These are phyloP conservation scores for Monosporozyma unispora DNA, from an alignment of 805 yeast species.

Conservation along the genomic window DNA sequence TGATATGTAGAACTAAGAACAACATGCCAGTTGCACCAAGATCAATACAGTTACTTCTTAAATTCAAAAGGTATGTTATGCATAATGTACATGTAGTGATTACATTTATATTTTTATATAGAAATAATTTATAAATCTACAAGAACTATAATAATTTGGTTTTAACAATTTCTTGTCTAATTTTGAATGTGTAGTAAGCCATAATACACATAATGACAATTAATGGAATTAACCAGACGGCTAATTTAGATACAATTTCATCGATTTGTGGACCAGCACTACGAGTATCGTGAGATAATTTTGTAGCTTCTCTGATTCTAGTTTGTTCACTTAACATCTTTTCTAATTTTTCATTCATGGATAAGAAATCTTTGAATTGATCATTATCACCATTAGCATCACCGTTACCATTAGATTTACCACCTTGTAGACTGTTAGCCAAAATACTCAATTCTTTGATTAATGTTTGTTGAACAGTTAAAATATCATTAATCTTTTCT, in stretches of 20 bases:
- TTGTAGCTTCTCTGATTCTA: slow-evolving; percentile 21
- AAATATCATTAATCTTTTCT: slow-evolving; percentile 17
- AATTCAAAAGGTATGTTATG: no score
- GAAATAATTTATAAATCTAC: neutral
- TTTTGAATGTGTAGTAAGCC: slow-evolving; percentile 31
- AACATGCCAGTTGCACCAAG: no score
- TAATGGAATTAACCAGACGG: slow-evolving; percentile 29
- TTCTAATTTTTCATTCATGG: slow-evolving; percentile 27
- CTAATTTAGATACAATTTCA: slow-evolving; percentile 25
- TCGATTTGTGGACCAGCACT: slow-evolving; percentile 25
- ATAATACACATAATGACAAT: slow-evolving; percentile 26
- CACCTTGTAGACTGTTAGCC: slow-evolving; percentile 4
- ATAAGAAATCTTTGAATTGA: slow-evolving; percentile 23
- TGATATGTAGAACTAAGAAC: no score
- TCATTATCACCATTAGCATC: slow-evolving; percentile 6
- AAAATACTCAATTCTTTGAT: slow-evolving; percentile 17
- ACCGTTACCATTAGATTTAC: neutral
- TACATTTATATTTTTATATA: neutral
- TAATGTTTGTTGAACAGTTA: slow-evolving; percentile 18
- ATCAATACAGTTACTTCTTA: no score
- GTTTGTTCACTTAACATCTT: slow-evolving; percentile 24
- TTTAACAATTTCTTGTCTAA: slow-evolving; percentile 31
- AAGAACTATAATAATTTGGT: slow-evolving; percentile 23
- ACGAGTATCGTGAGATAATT: slow-evolving; percentile 4
- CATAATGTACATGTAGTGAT: neutral